Base-by-base conservation (phyloP, 2,329 filamentous ascomycete species). In the Chrysosphaeria jannelii region DNA sequence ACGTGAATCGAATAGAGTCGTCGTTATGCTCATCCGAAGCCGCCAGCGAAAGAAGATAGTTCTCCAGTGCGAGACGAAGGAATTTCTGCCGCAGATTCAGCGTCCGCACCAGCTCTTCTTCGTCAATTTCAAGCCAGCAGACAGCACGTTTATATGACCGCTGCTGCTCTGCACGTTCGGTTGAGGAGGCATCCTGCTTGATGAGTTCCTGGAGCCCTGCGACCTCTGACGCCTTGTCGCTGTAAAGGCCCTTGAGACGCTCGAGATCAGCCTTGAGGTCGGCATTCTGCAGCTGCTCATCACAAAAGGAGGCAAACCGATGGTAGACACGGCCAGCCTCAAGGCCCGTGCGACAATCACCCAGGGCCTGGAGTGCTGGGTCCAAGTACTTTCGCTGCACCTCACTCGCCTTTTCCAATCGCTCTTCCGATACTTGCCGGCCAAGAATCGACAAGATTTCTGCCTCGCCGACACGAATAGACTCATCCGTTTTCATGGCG, bases 251-350 rank as follows among this genome's bases (percentile, higher is more conserved):
- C 36, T 72, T 60, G 20, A 91, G 57, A 21, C 85, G 66, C 14
- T 62, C 60, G 28, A 90, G 60, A 35, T 97, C 85, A 39, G 89
- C 76, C 2, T 79, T 47, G 16, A 68, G 64, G 34, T 89, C 76
- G 1, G 69, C 59, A 36, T 81, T 81, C 35, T 90, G 72, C 7
- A 97, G 51, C 39, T 97, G 85, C 36, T 78, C 66, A 39, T 97
- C 81, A 36, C 88, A 97, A 39, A 97, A 97, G 24, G 66, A 59
- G 13, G 88, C 85, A 41, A 93, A 93, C 35, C 89, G 75, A 39
- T 91, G 78, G 36, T 78, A 91, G 1, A 93, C 85, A 32, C 75
- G 58, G 1, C 79, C 78, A 3, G 79, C 72, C 29, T 81, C 72
- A 21, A 57, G 51, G 2, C 71, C 70, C 25, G 64, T 54, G 5